Evolutionary conservation across 78 protist species (phyloP).

Genomic region (Cavenderia fasciculata): DNA sequence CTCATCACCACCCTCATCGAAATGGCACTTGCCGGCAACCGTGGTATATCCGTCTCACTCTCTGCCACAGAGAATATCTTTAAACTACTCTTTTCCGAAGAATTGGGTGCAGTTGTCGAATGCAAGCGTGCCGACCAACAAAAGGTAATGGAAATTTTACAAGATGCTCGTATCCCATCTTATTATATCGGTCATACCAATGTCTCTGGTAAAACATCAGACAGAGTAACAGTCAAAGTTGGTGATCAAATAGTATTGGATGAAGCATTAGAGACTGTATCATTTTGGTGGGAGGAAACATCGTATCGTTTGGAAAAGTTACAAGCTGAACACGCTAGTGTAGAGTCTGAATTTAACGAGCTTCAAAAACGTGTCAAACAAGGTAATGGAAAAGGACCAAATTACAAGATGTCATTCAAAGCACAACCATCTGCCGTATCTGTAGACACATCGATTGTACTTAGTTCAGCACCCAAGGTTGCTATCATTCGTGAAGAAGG

Average conservation of each 20-base stretch:
- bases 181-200: slow-evolving; percentile 55
- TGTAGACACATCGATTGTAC: not conserved
- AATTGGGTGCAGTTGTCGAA: slow-evolving; percentile 85
- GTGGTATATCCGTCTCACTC: slow-evolving; percentile 73
- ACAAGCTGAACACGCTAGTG: slow-evolving; percentile 87
- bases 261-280: slow-evolving; percentile 14
- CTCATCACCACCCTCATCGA: slow-evolving; percentile 87
- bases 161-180: slow-evolving; percentile 2
- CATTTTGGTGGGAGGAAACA: slow-evolving; percentile 89
- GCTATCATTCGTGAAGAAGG: slow-evolving; percentile 96
- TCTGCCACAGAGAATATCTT: slow-evolving; percentile 5
- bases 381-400: slow-evolving; percentile 62
- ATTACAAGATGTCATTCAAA: slow-evolving; percentile 29
- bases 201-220: not conserved
- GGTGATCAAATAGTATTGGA: not conserved
- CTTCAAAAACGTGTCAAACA: slow-evolving; percentile 21
- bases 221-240: not conserved
- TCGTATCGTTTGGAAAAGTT: slow-evolving; percentile 83
- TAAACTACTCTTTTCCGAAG: slow-evolving; percentile 89
- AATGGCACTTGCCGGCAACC: slow-evolving; percentile 93
- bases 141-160: slow-evolving; percentile 15
- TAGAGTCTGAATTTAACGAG: slow-evolving; percentile 73
- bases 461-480: slow-evolving; percentile 62
- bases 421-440: too few relatives aligned
- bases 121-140: not conserved